A percentile compares a stretch with the other conserved stretches of the same genome.
Evolutionary conservation across 768 basidiomycete genomes (phyloP).

Genomic region (Suillus fuscotomentosus): DNA sequence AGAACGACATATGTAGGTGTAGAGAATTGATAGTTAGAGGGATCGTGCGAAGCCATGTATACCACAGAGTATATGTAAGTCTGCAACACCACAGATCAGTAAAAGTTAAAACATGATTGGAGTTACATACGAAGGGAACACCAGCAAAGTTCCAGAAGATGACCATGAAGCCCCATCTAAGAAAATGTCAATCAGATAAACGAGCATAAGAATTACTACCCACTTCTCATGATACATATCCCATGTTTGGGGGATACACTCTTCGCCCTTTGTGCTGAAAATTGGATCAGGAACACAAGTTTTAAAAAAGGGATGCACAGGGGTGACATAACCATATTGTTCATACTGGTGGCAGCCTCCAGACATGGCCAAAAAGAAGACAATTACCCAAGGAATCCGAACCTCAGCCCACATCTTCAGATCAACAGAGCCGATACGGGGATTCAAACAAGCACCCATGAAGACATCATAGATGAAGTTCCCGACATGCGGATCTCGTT

Average conservation of each 20-base stretch:
- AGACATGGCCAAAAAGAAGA: slow-evolving; percentile 92
- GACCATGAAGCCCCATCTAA: slow-evolving; percentile 91
- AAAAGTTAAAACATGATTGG: background rate
- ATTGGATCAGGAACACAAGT: slow-evolving; percentile 5
- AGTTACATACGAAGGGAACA: slow-evolving; percentile 76
- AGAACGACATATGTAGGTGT: slow-evolving; percentile 70
- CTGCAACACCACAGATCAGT: slow-evolving; percentile 33
- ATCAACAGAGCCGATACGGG: slow-evolving; percentile 87
- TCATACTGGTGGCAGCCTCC: slow-evolving; percentile 97
- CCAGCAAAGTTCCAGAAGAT: slow-evolving; percentile 98
- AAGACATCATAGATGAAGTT: slow-evolving; percentile 94
- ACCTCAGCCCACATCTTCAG: slow-evolving; percentile 99
- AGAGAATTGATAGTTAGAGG: slow-evolving; percentile 83
- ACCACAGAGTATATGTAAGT: slow-evolving; percentile 97
- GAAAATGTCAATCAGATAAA: slow-evolving; percentile 1
- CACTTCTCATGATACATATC: slow-evolving; percentile 99
- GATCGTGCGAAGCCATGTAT: slow-evolving; percentile 96
- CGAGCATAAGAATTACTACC: slow-evolving; percentile 14
- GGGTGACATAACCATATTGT: slow-evolving; percentile 85
- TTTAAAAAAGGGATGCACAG: slow-evolving; percentile 46
- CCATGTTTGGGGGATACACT: slow-evolving; percentile 96
- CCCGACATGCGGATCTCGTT: slow-evolving; percentile 91
- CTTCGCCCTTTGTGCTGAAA: slow-evolving; percentile 83
- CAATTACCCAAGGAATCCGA: slow-evolving; percentile 94
- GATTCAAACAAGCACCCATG: slow-evolving; percentile 95